phyloP scores from a whole-genome alignment of 441 rosid genomes.

The Aquilaria agallochum region DNA sequence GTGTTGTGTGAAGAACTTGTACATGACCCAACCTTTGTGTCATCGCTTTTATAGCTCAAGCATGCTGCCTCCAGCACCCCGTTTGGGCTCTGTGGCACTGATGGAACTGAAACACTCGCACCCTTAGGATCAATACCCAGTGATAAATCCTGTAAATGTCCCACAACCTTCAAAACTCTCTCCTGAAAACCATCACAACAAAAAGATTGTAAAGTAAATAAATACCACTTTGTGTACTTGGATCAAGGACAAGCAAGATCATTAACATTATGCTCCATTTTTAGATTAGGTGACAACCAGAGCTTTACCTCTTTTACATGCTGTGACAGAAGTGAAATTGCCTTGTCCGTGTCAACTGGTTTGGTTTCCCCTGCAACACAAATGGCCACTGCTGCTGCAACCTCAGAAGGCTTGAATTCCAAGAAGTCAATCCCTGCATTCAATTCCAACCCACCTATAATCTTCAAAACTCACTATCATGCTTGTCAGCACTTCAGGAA shows the following conservation, averaged over 20 bases:
- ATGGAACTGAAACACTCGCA: constrained; percentile 18
- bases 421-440: constrained; percentile 64
- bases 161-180: constrained; percentile 39
- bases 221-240: not conserved
- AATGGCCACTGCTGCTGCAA: constrained; percentile 75
- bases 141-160: constrained; percentile 31
- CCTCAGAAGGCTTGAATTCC: constrained; percentile 73
- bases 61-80: constrained; percentile 72
- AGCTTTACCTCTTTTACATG: constrained; percentile 45
- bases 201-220: not conserved
- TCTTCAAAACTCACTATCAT: constrained; percentile 14
- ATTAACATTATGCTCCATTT: constrained; percentile 11
- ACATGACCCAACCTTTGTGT: constrained; percentile 36
- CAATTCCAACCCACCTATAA: constrained; percentile 36
- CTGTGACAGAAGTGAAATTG: constrained; percentile 40
- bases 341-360: constrained; percentile 41
- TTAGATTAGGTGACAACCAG: constrained; percentile 15
- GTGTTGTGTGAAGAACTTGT: constrained; percentile 31
- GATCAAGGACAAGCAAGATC: constrained; percentile 8
- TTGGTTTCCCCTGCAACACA: constrained; percentile 39
- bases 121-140: constrained; percentile 25
- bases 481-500: constrained; percentile 13
- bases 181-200: constrained; percentile 34
- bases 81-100: constrained; percentile 60
- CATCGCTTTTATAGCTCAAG: constrained; percentile 61